Evolutionary conservation across 164 flowering plant species (phyloP).

Genomic region (Vitis cinerea): DNA sequence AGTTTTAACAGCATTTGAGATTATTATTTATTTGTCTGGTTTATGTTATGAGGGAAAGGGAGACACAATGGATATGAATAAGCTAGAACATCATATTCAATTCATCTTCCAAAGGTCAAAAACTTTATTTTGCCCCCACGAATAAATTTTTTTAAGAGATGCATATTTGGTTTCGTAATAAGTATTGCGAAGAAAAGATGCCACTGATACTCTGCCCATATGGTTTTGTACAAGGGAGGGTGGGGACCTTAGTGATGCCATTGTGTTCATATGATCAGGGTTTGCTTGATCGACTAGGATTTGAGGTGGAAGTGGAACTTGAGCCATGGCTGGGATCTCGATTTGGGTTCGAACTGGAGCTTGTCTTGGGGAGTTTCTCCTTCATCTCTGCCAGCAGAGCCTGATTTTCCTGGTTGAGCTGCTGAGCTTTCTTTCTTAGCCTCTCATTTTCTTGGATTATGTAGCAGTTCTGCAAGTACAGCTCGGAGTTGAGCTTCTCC

Average conservation of each 20-base stretch:
- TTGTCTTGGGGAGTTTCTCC: conserved; percentile 12
- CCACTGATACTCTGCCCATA: not conserved
- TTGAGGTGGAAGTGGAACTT: conserved; percentile 8
- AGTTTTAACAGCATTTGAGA: not conserved
- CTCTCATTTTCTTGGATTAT: conserved; percentile 58
- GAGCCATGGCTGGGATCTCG: not conserved
- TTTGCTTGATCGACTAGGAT: not conserved
- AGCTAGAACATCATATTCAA: not conserved
- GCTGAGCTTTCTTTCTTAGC: conserved; percentile 57
- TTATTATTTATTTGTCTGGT: not conserved
- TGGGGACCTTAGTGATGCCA: not conserved
- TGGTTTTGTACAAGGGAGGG: not conserved
- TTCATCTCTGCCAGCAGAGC: conserved; percentile 45
- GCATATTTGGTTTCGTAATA: not conserved
- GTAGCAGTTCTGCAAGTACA: conserved; percentile 53
- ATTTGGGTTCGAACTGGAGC: not conserved
- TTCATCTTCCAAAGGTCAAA: not conserved
- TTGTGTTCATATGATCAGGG: conserved; percentile 3
- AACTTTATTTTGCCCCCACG: not conserved
- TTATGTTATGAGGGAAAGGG: not conserved
- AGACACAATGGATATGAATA: not conserved
- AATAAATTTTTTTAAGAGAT: not conserved
- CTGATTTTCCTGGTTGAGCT: conserved; percentile 59
- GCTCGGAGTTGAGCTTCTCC: conserved; percentile 59
- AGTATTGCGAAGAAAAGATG: not conserved